Evolutionary conservation across 2,329 filamentous ascomycete genomes (phyloP).

Genomic region (Cladophialophora yegresii): DNA sequence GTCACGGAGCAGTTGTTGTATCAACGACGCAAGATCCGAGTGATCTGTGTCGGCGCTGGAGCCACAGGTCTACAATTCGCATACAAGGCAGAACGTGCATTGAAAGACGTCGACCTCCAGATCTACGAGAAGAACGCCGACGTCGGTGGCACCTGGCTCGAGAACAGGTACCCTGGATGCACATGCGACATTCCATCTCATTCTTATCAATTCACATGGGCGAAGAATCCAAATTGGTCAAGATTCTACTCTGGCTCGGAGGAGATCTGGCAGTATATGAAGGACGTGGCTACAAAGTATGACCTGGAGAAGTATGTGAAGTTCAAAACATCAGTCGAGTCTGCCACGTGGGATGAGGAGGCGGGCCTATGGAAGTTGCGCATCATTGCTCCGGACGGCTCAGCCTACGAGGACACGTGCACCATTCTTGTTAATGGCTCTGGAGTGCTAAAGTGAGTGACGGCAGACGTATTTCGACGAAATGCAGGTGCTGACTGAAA

Average conservation of each 20-base stretch:
- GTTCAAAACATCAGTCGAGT: constrained; percentile 32
- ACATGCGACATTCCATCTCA: constrained; percentile 50
- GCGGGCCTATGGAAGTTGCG: constrained; percentile 21
- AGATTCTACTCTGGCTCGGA: constrained; percentile 36
- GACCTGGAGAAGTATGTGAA: constrained; percentile 37
- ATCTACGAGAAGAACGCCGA: constrained; percentile 39
- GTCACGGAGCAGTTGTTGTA: constrained; percentile 26
- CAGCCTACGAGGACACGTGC: constrained; percentile 26
- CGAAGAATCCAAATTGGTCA: constrained; percentile 43
- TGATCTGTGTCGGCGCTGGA: constrained; percentile 35
- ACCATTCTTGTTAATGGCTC: constrained; percentile 45
- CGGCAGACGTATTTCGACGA: not conserved
- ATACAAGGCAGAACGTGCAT: constrained; percentile 33
- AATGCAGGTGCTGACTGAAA: not conserved
- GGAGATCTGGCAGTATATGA: constrained; percentile 40
- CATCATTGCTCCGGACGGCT: constrained; percentile 21
- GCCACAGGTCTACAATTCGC: constrained; percentile 40
- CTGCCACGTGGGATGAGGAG: constrained; percentile 34
- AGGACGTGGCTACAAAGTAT: constrained; percentile 36
- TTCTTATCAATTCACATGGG: constrained; percentile 58
- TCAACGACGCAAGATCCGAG: constrained; percentile 25
- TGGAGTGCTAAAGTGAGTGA: constrained; percentile 43
- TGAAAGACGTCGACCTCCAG: constrained; percentile 34
- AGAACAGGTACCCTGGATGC: constrained; percentile 41
- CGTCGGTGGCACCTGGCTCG: constrained; percentile 41